Evolutionary conservation across 257 asterid species (phyloP), one percentile per base, ranked within the genome.

Genomic region (Solanum okadae): DNA sequence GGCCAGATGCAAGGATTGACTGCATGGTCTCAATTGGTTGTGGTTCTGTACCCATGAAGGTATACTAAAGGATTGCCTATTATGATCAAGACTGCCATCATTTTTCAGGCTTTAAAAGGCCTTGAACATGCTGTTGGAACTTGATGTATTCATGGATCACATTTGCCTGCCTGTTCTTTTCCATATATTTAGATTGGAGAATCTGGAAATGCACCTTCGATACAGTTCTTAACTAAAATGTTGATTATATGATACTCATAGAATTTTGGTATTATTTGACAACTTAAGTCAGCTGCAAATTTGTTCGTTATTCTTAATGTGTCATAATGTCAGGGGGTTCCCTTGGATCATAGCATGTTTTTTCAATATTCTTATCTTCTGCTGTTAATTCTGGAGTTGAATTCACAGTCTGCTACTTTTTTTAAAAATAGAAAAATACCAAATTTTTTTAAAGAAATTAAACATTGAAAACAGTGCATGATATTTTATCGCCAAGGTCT

Each of bases 1-100:
- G 99, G 99, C 99, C 99, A 81, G 99, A 97, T 92, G 94, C 98
- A 52, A 94, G 92, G 88, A 91, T 97, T 90, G 99, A 97, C 91
- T 96, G 99, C 93, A 92, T 97, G 90, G 99, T 97, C 90, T 97
- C 99, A 63, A 88, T 97, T 91, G 99, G 99, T 86, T 96, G 98
- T 82, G 97, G 99, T 79, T 97, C 99, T 85, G 94, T 93, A 91
- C 99, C 99, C 65, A 96, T 98, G 29, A 97, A 97, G 98, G 99
- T 97, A 92, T 88, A 13, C 49, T 31, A 61, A 61, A 61, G 67
- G 67, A 3, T 44, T 25, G 73, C 84, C 73, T 33, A 22, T 86
- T 86, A 72, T 46, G 85, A 40, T 86, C 37, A 23, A 44, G 23
- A 20, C 46, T 44, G 27, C 70, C 31, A 42, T 40, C 71, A 10